Evolutionary conservation across 768 basidiomycete species (phyloP).

Genomic region (Panus rudis): DNA sequence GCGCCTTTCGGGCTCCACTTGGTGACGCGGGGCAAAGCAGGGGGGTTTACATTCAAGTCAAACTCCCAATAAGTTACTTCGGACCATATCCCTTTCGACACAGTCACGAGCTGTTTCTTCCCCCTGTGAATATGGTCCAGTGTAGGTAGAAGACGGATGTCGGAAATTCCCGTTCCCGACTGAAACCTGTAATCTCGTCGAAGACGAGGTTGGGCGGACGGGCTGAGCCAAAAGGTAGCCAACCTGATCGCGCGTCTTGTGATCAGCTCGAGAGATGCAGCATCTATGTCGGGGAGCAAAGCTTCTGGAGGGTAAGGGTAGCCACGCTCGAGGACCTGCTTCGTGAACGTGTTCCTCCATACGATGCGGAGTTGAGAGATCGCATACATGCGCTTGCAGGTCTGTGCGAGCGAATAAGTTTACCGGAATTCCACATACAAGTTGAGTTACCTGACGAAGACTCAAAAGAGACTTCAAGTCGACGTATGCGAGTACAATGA

Average conservation of each 20-base stretch:
- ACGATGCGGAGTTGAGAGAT: slow-evolving; percentile 45
- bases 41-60: not conserved
- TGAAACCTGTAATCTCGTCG: slow-evolving; percentile 17
- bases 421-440: not conserved
- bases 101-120: slow-evolving; percentile 44
- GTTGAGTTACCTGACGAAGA: slow-evolving; percentile 36
- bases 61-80: slow-evolving; percentile 49
- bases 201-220: slow-evolving; percentile 6
- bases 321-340: slow-evolving; percentile 35
- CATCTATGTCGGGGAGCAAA: slow-evolving; percentile 29
- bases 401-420: slow-evolving; percentile 28
- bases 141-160: slow-evolving; percentile 48
- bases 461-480: slow-evolving; percentile 26
- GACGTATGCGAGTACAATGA: slow-evolving; percentile 29
- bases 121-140: slow-evolving; percentile 14
- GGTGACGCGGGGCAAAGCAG: slow-evolving; percentile 20
- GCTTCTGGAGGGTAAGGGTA: slow-evolving; percentile 43
- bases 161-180: slow-evolving; percentile 38
- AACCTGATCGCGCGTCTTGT: slow-evolving; percentile 41
- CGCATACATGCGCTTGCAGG: slow-evolving; percentile 37
- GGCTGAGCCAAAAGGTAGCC: slow-evolving; percentile 40
- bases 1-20: slow-evolving; percentile 51
- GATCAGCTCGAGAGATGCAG: slow-evolving; percentile 37
- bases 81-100: slow-evolving; percentile 59
- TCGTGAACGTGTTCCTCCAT: slow-evolving; percentile 46